Conservation (phyloP, 371 early-diverging fungal species). For the Mortierella sp. region DNA sequence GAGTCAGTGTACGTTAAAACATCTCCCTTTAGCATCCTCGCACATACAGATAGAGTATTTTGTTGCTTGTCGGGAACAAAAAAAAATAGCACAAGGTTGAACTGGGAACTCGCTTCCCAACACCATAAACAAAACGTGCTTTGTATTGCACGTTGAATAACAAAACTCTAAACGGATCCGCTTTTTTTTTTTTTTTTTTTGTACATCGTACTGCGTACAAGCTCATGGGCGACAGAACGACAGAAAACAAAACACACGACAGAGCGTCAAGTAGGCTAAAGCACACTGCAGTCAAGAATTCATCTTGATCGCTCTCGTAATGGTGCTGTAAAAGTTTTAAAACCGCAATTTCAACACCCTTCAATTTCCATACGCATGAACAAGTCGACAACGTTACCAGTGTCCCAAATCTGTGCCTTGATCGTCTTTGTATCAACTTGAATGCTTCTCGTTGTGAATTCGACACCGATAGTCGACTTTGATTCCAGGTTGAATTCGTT, state of each 20-base stretch:
- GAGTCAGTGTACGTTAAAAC: neutral
- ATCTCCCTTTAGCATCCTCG: neutral
- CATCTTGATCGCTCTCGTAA: too few species aligned
- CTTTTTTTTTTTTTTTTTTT: neutral
- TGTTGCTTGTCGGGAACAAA: neutral
- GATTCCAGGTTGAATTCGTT: conserved; percentile 98
- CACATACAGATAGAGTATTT: neutral
- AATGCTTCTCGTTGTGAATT: conserved; percentile 98
- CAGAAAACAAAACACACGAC: conserved; percentile 7
- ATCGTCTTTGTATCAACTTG: conserved; percentile 97
- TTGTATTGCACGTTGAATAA: neutral
- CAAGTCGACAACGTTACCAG: too few species aligned
- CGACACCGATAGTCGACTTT: conserved; percentile 99
- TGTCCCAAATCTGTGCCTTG: conserved; percentile 99
- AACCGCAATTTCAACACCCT: too few species aligned
- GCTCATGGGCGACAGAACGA: neutral
- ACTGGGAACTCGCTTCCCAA: conserved; percentile 25
- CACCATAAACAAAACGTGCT: neutral
- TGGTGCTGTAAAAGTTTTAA: too few species aligned
- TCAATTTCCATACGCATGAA: too few species aligned
- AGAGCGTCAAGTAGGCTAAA: conserved; percentile 2
- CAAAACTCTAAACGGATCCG: conserved; percentile 22
- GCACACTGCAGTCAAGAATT: too few species aligned
- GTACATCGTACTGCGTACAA: too few species aligned
- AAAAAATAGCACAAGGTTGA: conserved; percentile 17